These are phyloP conservation scores for Cryptococcus jaspeensis DNA, from an alignment of 1,284 basidiomycete genomes.

Conservation along the genomic window DNA sequence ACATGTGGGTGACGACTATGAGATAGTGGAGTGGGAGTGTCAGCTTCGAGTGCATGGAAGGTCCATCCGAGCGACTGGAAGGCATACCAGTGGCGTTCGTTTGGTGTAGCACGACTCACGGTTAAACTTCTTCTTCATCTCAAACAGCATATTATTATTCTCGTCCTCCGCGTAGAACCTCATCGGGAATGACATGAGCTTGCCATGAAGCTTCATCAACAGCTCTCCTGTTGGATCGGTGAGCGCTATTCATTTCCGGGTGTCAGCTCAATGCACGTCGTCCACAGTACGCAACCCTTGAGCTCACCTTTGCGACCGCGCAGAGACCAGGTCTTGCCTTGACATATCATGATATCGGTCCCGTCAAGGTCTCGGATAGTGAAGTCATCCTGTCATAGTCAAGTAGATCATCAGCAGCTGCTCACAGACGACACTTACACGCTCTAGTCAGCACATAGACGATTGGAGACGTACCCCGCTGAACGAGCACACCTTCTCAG, in stretches of 20 bases:
- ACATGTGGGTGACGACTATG: conserved; percentile 45
- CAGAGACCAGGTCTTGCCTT: conserved; percentile 39
- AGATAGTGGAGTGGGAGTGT: not conserved
- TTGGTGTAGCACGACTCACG: too few relatives aligned
- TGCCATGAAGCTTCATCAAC: conserved; percentile 39
- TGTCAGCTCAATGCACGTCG: not conserved
- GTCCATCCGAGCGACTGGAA: not conserved
- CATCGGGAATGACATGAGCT: conserved; percentile 34
- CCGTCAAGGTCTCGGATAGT: conserved; percentile 42
- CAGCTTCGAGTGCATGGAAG: not conserved
- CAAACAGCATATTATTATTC: conserved; percentile 35
- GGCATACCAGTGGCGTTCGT: too few relatives aligned
- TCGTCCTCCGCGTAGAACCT: conserved; percentile 33
- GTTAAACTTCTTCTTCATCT: conserved; percentile 32
- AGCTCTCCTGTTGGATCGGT: conserved; percentile 36
- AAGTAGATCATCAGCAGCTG: too few relatives aligned
- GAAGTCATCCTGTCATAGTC: conserved; percentile 48
- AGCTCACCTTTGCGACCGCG: conserved; percentile 45
- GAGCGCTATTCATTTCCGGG: conserved; percentile 28
- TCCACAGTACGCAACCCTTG: not conserved
- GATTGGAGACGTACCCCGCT: too few relatives aligned
- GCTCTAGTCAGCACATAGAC: too few relatives aligned
- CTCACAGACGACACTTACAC: too few relatives aligned
- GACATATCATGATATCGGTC: conserved; percentile 29
- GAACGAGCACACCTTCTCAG: too few relatives aligned